A percentile compares a stretch with the other conserved stretches of the same genome.
Conservation (phyloP, 192 early-diverging fungal genomes). For the Backusella mclennaniae region DNA sequence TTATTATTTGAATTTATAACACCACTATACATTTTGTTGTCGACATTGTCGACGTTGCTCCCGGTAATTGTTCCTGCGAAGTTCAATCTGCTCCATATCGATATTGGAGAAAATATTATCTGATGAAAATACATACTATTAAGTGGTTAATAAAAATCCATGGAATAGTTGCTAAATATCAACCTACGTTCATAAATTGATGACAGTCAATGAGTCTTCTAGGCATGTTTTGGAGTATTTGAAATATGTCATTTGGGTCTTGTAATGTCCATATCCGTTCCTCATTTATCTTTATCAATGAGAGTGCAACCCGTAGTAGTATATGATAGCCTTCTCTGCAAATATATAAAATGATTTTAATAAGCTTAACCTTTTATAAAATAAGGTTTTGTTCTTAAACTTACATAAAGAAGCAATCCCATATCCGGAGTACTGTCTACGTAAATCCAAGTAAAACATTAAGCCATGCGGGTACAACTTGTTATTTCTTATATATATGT, state of each 20-base stretch:
- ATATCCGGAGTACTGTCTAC: slow-evolving; percentile 50
- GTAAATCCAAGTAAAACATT: neutral
- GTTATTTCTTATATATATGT: neutral
- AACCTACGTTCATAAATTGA: slow-evolving; percentile 46
- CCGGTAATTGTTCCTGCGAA: neutral
- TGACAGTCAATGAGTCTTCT: slow-evolving; percentile 56
- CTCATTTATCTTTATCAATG: slow-evolving; percentile 67
- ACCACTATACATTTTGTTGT: neutral
- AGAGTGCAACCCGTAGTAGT: slow-evolving; percentile 66
- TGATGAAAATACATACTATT: slow-evolving; percentile 8
- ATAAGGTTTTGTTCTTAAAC: neutral
- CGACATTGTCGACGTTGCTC: neutral
- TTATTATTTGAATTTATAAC: neutral
- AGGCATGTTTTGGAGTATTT: slow-evolving; percentile 57
- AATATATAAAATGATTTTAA: slow-evolving; percentile 5
- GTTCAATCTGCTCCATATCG: neutral
- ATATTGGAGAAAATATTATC: neutral
- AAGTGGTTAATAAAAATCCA: neutral
- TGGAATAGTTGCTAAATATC: neutral
- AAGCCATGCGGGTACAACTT: neutral
- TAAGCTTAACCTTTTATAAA: neutral
- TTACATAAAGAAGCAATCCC: slow-evolving; percentile 62
- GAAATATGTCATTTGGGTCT: slow-evolving; percentile 57
- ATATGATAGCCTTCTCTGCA: slow-evolving; percentile 59
- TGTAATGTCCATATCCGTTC: slow-evolving; percentile 52